Percentiles rank a stretch among this genome's conserved stretches.
These are phyloP conservation scores for Tuber melanosporum DNA, from an alignment of 495 filamentous ascomycete species.

Conservation along the genomic window DNA sequence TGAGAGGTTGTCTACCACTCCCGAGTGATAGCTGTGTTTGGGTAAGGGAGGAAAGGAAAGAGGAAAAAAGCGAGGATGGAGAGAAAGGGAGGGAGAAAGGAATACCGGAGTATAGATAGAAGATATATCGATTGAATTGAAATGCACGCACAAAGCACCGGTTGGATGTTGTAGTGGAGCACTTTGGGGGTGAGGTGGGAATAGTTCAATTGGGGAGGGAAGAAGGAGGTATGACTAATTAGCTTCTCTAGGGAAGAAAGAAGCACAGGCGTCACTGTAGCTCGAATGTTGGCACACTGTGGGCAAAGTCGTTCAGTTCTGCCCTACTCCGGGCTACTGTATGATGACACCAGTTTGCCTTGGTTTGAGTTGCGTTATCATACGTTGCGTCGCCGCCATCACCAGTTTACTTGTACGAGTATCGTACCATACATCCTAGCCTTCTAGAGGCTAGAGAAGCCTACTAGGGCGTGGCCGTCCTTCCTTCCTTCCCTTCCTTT, in stretches of 20 bases:
- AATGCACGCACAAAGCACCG: not conserved
- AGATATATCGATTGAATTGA: not conserved
- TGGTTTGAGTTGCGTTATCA: constrained; percentile 1
- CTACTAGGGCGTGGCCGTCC: not conserved
- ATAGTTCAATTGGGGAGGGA: not conserved
- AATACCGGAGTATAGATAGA: not conserved
- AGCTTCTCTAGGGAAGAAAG: not conserved
- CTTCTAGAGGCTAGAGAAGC: not conserved
- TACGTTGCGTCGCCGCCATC: constrained; percentile 2
- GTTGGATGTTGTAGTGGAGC: not conserved
- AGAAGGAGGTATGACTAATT: not conserved
- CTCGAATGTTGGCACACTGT: not conserved
- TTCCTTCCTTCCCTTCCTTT: not conserved
- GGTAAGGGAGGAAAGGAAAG: not conserved
- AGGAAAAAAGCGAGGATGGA: not conserved
- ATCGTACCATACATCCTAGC: not conserved
- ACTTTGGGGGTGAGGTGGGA: not conserved
- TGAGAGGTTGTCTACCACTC: not conserved
- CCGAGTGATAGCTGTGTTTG: not conserved
- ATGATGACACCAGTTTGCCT: constrained; percentile 1
- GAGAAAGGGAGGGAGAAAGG: not conserved
- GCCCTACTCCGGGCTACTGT: not conserved
- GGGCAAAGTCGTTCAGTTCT: not conserved
- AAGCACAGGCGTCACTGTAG: not conserved
- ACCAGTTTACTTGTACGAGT: not conserved